Conservation (phyloP, 2,329 filamentous ascomycete genomes). For the Fusarium sp. region DNA sequence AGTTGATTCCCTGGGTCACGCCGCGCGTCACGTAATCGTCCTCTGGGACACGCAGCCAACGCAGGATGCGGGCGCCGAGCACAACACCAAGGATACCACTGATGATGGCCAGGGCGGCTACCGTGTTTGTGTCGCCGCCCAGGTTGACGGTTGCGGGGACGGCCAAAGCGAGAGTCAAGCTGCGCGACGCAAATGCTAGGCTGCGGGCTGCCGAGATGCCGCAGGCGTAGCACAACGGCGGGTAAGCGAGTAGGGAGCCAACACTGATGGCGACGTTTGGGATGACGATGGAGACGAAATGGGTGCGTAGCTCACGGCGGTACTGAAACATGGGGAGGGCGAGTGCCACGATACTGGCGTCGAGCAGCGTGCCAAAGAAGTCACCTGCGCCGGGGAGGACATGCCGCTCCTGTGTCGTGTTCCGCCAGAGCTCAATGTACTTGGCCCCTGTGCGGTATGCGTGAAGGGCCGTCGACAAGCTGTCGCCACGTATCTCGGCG, state of each 20-base stretch:
- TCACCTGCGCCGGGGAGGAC: conserved; percentile 63
- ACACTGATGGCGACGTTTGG: conserved; percentile 62
- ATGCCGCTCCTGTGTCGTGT: conserved; percentile 34
- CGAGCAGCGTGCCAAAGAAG: conserved; percentile 61
- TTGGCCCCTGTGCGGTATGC: conserved; percentile 61
- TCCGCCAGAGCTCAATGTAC: conserved; percentile 61
- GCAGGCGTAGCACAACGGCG: conserved; percentile 60
- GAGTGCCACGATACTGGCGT: conserved; percentile 65
- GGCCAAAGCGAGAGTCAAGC: conserved; percentile 67
- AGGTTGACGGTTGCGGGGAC: conserved; percentile 64
- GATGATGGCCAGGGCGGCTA: conserved; percentile 65
- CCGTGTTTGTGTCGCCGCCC: conserved; percentile 63
- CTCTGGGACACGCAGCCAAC: conserved; percentile 61
- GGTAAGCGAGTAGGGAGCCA: conserved; percentile 64
- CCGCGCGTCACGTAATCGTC: conserved; percentile 71
- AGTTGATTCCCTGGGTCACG: conserved; percentile 67
- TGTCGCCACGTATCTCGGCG: conserved; percentile 54
- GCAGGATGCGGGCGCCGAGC: conserved; percentile 59
- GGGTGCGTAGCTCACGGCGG: conserved; percentile 60
- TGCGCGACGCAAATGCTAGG: conserved; percentile 64
- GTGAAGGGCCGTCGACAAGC: conserved; percentile 52
- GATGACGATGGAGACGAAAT: conserved; percentile 62
- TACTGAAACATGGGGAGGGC: conserved; percentile 69
- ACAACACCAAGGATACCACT: conserved; percentile 66
- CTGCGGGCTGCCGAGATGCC: conserved; percentile 62